Evolutionary conservation across 345 rosid genomes (phyloP), one percentile per base, ranked within the genome.

Genomic region (Alliaria petiolata): DNA sequence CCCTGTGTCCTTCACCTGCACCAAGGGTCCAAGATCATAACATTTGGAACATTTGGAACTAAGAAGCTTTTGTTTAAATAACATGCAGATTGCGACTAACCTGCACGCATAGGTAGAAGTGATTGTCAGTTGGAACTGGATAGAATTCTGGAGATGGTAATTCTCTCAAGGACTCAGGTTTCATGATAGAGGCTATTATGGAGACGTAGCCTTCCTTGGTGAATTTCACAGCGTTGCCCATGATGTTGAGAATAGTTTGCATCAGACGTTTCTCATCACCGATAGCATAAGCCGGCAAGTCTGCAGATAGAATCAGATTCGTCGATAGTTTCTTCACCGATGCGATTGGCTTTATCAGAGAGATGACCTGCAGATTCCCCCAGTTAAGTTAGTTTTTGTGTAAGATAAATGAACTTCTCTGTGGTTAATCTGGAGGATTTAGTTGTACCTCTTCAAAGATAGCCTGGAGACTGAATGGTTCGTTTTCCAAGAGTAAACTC

Each of bases 151-250:
- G 89, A 28, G 86, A 82, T 49, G 76, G 83, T 83, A 95, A 78
- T 63, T 93, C 97, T 69, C 84, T 82, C 61, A 78, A 77, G 36
- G 86, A 83, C 50, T 91, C 98, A 3, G 95, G 87, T 72, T 86
- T 89, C 74, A 91, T 89, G 65, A 89, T 84, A 30, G 97, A 84
- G 52, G 81, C 98, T 34, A 81, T 67, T 35, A 89, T 57, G n/a
- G 91, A 87, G 40, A 88, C 83, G 20, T 76, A 76, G 57, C 97
- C 99, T 76, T 89, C 95, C 79, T 86, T 89, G 10, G 99, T 91
- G 83, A 89, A 93, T 86, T 93, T 93, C 75, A 91, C 96, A 25
- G 97, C 97, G 68, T 93, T 93, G 5, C 97, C 97, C 56, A 73
- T 84, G 36, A 93, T 77, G 80, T 93, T 91, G 50, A 93, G 77